Conservation (phyloP, 2,329 filamentous ascomycete genomes). For the Xylariaceae sp. region DNA sequence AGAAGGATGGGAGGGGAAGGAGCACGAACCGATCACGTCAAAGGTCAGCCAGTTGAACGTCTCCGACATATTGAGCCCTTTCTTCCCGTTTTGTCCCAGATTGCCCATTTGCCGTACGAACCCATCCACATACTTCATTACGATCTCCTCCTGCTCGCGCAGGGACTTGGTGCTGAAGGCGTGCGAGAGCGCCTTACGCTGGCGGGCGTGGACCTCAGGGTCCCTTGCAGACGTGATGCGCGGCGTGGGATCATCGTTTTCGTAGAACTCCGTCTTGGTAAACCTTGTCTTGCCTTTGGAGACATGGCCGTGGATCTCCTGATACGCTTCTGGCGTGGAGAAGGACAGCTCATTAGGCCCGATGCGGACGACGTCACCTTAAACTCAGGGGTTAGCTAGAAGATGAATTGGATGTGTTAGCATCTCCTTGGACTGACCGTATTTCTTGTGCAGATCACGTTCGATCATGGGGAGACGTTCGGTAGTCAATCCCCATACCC, state of each 20-base stretch:
- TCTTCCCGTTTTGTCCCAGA: slow-evolving; percentile 17
- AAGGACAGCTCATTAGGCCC: slow-evolving; percentile 40
- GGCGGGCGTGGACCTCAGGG: slow-evolving; percentile 17
- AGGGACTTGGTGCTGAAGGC: slow-evolving; percentile 20
- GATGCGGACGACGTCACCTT: slow-evolving; percentile 35
- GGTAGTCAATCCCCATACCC: slow-evolving; percentile 7
- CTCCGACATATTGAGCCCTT: slow-evolving; percentile 21
- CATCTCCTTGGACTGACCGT: slow-evolving; percentile 11
- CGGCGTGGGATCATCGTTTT: slow-evolving; percentile 16
- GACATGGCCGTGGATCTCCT: slow-evolving; percentile 35
- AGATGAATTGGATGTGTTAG: neutral
- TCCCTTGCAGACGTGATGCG: slow-evolving; percentile 12
- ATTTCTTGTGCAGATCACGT: slow-evolving; percentile 16
- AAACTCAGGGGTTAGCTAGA: neutral
- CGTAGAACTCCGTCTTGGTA: slow-evolving; percentile 17
- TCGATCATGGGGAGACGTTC: slow-evolving; percentile 14
- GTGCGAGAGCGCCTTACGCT: slow-evolving; percentile 19
- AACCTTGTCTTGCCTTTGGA: slow-evolving; percentile 16
- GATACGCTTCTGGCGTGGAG: slow-evolving; percentile 32
- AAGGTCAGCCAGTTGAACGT: slow-evolving; percentile 28
- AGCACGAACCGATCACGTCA: slow-evolving; percentile 29
- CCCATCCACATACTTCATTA: slow-evolving; percentile 21
- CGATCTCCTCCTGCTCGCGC: slow-evolving; percentile 22
- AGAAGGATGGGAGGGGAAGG: neutral
- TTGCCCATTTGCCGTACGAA: slow-evolving; percentile 17